Evolutionary conservation across 176 grass and related monocot genomes (phyloP).

Genomic region (Oryza rufipogon): DNA sequence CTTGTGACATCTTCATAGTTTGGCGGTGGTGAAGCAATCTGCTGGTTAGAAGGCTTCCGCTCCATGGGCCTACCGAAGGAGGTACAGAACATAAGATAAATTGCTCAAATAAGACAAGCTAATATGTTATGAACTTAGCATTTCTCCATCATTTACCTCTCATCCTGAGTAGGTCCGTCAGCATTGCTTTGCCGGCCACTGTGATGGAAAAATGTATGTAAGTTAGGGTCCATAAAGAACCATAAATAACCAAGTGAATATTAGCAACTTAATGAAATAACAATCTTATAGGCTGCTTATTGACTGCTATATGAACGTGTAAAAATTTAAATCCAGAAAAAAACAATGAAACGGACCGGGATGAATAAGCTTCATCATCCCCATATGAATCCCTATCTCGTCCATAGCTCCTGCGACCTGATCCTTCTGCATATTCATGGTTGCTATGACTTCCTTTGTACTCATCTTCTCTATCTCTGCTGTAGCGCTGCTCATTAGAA

Average conservation of each 20-base stretch:
- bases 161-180: conserved; percentile 67
- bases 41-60: conserved; percentile 71
- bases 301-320: background rate
- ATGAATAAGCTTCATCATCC: conserved; percentile 83
- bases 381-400: conserved; percentile 65
- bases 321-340: conserved; percentile 17
- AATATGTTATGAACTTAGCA: conserved; percentile 23
- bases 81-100: conserved; percentile 14
- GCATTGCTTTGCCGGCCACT: conserved; percentile 68
- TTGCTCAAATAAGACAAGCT: conserved; percentile 17
- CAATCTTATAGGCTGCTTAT: conserved; percentile 15
- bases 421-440: conserved; percentile 74
- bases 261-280: conserved; percentile 11
- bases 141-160: conserved; percentile 58
- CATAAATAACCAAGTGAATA: background rate
- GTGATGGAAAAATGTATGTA: conserved; percentile 33
- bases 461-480: conserved; percentile 80
- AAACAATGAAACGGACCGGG: conserved; percentile 50
- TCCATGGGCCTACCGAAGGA: conserved; percentile 60
- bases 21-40: conserved; percentile 79
- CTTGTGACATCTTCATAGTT: conserved; percentile 74
- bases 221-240: conserved; percentile 29
- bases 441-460: conserved; percentile 65
- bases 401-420: conserved; percentile 69
- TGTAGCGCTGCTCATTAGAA: conserved; percentile 74